Conservation (phyloP, 345 rosid genomes). For the Eucalyptus sp. region DNA sequence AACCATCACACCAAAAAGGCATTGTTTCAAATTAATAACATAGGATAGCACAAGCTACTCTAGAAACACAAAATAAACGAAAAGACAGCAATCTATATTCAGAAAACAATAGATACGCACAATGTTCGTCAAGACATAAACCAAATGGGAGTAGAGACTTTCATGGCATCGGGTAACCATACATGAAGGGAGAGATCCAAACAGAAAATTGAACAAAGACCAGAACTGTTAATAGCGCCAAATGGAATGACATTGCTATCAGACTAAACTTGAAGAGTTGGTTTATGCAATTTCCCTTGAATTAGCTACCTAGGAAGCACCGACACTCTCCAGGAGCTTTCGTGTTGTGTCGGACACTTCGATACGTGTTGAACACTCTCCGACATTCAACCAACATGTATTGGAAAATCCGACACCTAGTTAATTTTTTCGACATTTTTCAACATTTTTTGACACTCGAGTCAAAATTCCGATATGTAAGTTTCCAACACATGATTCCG, state of each 20-base stretch:
- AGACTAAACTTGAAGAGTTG: not conserved
- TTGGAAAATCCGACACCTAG: rapidly evolving
- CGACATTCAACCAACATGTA: rapidly evolving
- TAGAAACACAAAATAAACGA: no score
- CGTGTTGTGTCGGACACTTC: rapidly evolving
- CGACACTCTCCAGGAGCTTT: rapidly evolving
- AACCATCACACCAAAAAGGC: no score
- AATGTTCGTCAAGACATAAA: not conserved
- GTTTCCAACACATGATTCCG: no score
- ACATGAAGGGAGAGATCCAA: no score
- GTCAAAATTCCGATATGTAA: rapidly evolving
- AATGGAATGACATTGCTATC: no score
- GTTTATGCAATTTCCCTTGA: no score
- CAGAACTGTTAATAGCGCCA: rapidly evolving
- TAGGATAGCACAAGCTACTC: no score
- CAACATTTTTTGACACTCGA: rapidly evolving
- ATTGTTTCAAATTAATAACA: no score
- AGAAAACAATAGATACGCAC: rapidly evolving
- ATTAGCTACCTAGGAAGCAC: rapidly evolving
- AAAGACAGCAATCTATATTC: rapidly evolving
- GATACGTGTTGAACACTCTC: rapidly evolving
- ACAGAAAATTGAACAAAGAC: rapidly evolving
- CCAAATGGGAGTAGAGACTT: no score
- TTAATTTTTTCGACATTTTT: no score
- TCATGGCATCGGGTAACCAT: rapidly evolving